Percentiles rank a stretch among this genome's conserved stretches.
These are phyloP conservation scores for Insectozyma bohioensis DNA, from an alignment of 1,139 yeast species.

Conservation along the genomic window DNA sequence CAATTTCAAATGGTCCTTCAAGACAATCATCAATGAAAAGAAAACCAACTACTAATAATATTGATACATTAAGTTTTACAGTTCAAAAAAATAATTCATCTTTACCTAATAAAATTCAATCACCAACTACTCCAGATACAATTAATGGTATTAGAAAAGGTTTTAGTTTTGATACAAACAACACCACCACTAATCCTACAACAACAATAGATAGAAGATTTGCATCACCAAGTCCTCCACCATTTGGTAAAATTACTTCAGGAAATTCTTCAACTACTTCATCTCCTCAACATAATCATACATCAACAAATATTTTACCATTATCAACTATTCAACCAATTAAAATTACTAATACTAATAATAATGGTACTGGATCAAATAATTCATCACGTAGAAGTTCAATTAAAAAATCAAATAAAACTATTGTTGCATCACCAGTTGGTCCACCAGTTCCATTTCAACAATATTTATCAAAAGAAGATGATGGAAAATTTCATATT, in stretches of 20 bases:
- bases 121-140: slow-evolving; percentile 9
- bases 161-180: slow-evolving; percentile 13
- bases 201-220: neutral
- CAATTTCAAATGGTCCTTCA: slow-evolving; percentile 9
- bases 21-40: slow-evolving; percentile 13
- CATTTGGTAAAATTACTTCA: slow-evolving; percentile 8
- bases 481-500: slow-evolving; percentile 81
- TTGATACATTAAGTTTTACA: slow-evolving; percentile 13
- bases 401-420: slow-evolving; percentile 31
- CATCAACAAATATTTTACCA: slow-evolving; percentile 2
- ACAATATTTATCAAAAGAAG: slow-evolving; percentile 66
- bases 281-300: slow-evolving; percentile 7
- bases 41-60: slow-evolving; percentile 8
- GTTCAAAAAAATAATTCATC: slow-evolving; percentile 4
- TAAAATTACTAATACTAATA: no score
- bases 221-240: slow-evolving; percentile 17
- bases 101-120: slow-evolving; percentile 4
- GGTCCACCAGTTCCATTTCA: slow-evolving; percentile 77
- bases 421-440: slow-evolving; percentile 51
- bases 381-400: slow-evolving; percentile 22
- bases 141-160: slow-evolving; percentile 9
- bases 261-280: slow-evolving; percentile 5
- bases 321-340: slow-evolving; percentile 21
- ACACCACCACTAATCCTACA: no score
- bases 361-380: slow-evolving; percentile 10